A percentile compares a stretch with the other conserved stretches of the same genome.
Evolutionary conservation across 1,284 basidiomycete genomes (phyloP).

Genomic region (Cryptococcus hybrid): DNA sequence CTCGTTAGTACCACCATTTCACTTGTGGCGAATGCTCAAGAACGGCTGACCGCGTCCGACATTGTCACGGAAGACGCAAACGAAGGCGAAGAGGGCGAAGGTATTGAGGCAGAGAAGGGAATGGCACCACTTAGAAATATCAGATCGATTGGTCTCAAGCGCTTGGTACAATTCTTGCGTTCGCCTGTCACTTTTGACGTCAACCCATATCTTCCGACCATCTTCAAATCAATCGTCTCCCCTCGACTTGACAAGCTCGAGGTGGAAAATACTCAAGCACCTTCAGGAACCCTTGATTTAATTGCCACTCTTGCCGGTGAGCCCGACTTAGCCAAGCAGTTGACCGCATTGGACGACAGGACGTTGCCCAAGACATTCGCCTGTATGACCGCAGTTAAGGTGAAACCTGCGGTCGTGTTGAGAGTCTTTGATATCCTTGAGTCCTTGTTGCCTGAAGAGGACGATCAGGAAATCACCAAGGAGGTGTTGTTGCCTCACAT

Average conservation of each 20-base stretch:
- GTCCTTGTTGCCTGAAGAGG: conserved; percentile 56
- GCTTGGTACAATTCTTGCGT: conserved; percentile 85
- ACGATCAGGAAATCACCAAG: conserved; percentile 49
- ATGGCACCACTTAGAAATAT: conserved; percentile 60
- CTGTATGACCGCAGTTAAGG: conserved; percentile 75
- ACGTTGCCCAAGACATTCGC: conserved; percentile 76
- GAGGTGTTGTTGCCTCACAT: conserved; percentile 66
- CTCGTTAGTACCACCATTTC: conserved; percentile 67
- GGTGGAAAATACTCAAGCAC: conserved; percentile 86
- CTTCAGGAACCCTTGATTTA: conserved; percentile 84
- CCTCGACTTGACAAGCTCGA: conserved; percentile 76
- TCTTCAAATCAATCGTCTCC: conserved; percentile 73
- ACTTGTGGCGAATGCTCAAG: conserved; percentile 65
- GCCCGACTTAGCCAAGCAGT: conserved; percentile 59
- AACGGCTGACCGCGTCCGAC: conserved; percentile 52
- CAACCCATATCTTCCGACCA: conserved; percentile 63
- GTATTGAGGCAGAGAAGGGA: conserved; percentile 38
- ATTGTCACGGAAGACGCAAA: conserved; percentile 44
- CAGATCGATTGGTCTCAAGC: conserved; percentile 79
- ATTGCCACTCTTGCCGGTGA: conserved; percentile 75
- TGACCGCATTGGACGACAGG: conserved; percentile 68
- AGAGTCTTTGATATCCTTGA: conserved; percentile 87
- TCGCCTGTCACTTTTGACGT: conserved; percentile 70
- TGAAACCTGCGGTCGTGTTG: conserved; percentile 80
- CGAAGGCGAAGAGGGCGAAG: conserved; percentile 36